Evolutionary conservation across 805 yeast species (phyloP), one percentile per base, ranked within the genome.

Genomic region (Candida ovalis): DNA sequence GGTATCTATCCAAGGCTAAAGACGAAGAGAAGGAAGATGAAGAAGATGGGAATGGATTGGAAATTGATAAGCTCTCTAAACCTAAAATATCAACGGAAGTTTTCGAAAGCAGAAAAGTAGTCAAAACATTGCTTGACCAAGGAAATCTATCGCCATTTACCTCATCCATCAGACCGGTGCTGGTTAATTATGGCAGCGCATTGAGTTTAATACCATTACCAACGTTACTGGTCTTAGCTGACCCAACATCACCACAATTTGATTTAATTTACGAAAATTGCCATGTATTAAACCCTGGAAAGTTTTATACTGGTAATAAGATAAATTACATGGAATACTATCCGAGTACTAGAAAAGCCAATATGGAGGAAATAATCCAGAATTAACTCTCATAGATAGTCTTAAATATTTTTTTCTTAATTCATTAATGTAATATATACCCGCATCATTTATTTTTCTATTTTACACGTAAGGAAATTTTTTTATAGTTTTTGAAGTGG

Each of bases 61-160:
- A 53, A 46, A 60, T 68, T 21, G 68, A 65, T 48, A 58, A 54
- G 38, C 40, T 66, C 10, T 40, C 61, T 1, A 53, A 70, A 45
- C 64, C 68, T 27, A 56, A 71, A 24, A 70, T 63, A 13, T 53
- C 82, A 0, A 63, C 78, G 4, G 79, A 78, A 44, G 64, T 78
- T 2, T 67, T 69, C 38, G 86, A 84, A 62, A 80, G 89, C 0
- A 74, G 88, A 52, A 84, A 84, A 58, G 66, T 90, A 2, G 88
- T 86, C 17, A 84, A 86, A 53, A 90, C 97, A 0, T 51, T 94
- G 0, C 66, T 94, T 12, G 96, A 88, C 60, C 99, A 94, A 67
- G 94, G 94, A 0, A 86, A 81, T 60, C 64, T 94, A 41, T 86
- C 94, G 28, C 99, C 99, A 12, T 89, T 91, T 60, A 69, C 81